Evolutionary conservation across 306 rosid species (phyloP).

Genomic region (Acmispon strigosus): DNA sequence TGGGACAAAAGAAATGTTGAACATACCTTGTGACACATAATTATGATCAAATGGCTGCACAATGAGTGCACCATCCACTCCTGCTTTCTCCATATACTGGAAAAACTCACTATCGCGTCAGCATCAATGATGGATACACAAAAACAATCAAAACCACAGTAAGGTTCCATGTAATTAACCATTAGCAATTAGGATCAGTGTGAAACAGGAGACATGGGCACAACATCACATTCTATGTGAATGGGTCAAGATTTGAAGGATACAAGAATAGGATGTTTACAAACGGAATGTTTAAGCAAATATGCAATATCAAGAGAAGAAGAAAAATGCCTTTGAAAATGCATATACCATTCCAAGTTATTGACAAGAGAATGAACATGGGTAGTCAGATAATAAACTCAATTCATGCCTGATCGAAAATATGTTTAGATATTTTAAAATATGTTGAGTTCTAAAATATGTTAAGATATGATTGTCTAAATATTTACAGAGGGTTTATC

Average conservation of each 20-base stretch:
- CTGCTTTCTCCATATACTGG: slow-evolving; percentile 86
- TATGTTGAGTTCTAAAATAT: not conserved
- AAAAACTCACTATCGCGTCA: not conserved
- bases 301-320: no score
- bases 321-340: no score
- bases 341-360: no score
- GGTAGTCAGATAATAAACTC: no score
- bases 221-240: not conserved
- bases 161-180: not conserved
- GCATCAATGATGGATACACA: not conserved
- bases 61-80: slow-evolving; percentile 77
- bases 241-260: not conserved
- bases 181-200: not conserved
- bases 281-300: no score
- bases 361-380: no score
- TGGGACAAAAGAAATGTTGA: not conserved
- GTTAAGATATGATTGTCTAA: not conserved
- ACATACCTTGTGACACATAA: slow-evolving; percentile 74
- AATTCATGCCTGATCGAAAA: no score
- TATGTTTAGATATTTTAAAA: no score
- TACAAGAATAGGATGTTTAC: no score
- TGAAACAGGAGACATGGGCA: not conserved
- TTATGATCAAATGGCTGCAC: slow-evolving; percentile 96
- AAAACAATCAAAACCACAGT: not conserved
- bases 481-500: no score